Conservation (phyloP, 2,329 filamentous ascomycete species). For the Botrytis deweyae region DNA sequence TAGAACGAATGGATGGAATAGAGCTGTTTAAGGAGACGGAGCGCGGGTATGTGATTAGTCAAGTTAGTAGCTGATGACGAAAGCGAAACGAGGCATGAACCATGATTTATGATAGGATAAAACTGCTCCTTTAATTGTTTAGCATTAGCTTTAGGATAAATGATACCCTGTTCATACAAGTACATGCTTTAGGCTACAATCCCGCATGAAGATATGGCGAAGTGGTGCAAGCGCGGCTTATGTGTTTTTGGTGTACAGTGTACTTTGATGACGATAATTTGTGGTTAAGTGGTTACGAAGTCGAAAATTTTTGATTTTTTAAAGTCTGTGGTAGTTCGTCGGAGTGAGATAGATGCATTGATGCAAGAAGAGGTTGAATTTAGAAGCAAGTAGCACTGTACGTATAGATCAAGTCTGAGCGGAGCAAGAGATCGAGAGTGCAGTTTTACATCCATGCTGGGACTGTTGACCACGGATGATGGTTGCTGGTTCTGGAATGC, state of each 20-base stretch:
- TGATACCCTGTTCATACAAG: slow-evolving; percentile 21
- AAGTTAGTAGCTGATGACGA: neutral
- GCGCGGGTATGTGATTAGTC: neutral
- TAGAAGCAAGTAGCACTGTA: too few relatives aligned
- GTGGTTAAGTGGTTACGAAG: too few relatives aligned
- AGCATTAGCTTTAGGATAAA: slow-evolving; percentile 16
- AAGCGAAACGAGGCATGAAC: slow-evolving; percentile 14
- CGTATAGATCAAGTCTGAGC: too few relatives aligned
- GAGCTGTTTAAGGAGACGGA: neutral
- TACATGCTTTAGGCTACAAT: neutral
- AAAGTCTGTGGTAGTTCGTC: too few relatives aligned
- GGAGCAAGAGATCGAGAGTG: too few relatives aligned
- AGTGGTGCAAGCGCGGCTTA: neutral
- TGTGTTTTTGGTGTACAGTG: neutral
- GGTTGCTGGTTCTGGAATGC: too few relatives aligned
- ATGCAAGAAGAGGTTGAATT: too few relatives aligned
- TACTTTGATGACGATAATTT: neutral
- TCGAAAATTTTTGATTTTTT: too few relatives aligned
- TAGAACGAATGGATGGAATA: neutral
- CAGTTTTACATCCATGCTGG: too few relatives aligned
- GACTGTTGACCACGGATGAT: too few relatives aligned
- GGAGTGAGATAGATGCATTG: too few relatives aligned
- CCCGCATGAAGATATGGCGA: neutral
- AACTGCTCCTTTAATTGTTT: slow-evolving; percentile 1
- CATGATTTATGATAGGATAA: slow-evolving; percentile 19